These are phyloP conservation scores for Xanthoconium purpureum DNA, from an alignment of 768 basidiomycete species.

Conservation along the genomic window DNA sequence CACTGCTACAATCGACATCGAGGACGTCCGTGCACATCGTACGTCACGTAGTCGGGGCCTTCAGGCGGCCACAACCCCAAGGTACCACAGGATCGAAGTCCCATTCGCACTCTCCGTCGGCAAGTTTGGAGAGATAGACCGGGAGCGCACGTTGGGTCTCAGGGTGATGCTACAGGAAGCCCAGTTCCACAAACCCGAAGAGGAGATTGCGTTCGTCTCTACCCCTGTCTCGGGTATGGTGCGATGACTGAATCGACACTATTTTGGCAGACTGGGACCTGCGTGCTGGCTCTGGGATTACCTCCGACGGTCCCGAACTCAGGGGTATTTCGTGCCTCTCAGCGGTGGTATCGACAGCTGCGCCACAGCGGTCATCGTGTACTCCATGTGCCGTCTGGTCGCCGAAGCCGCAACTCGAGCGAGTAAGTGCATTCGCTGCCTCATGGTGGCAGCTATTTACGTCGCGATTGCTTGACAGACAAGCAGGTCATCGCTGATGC, in stretches of 20 bases:
- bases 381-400: slow-evolving; percentile 94
- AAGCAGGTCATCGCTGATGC: slow-evolving; percentile 89
- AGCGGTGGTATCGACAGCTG: slow-evolving; percentile 98
- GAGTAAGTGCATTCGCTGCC: slow-evolving; percentile 44
- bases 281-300: slow-evolving; percentile 99
- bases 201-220: slow-evolving; percentile 88
- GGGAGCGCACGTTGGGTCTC: slow-evolving; percentile 46
- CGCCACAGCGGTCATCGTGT: slow-evolving; percentile 93
- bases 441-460: not conserved
- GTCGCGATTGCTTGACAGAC: slow-evolving; percentile 41
- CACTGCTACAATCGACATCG: slow-evolving; percentile 94
- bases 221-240: not conserved
- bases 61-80: slow-evolving; percentile 76
- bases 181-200: slow-evolving; percentile 81
- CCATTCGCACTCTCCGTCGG: slow-evolving; percentile 77
- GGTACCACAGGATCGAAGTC: slow-evolving; percentile 81
- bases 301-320: slow-evolving; percentile 85
- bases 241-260: not conserved
- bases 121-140: slow-evolving; percentile 61
- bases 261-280: slow-evolving; percentile 71
- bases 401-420: slow-evolving; percentile 70
- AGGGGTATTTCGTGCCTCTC: slow-evolving; percentile 93
- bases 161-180: slow-evolving; percentile 42
- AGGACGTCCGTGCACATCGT: slow-evolving; percentile 89
- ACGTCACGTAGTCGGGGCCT: slow-evolving; percentile 80